Base-by-base conservation (phyloP, 768 basidiomycete genomes). In the Xerocomellus amylosporus region DNA sequence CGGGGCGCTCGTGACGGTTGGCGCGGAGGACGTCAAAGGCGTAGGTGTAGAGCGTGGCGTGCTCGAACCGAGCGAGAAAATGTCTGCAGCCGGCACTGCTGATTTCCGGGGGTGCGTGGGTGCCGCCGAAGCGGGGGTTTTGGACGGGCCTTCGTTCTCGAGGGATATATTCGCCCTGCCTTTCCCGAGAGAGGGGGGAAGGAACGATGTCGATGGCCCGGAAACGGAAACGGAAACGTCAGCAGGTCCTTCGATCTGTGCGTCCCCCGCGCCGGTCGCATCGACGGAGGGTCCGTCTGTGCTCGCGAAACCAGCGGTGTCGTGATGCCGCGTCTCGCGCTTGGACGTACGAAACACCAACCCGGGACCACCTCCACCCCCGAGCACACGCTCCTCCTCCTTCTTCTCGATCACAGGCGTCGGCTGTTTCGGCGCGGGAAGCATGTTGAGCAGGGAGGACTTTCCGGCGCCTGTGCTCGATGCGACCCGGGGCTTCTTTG, bases 381-480 rank as follows among this genome's bases (percentile, higher is more conserved):
- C 89, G 5, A 91, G 76, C 14, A 88, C 78, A 30, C 85, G 77
- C 58, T 81, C 78, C 6, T 77, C 69, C 28, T 69, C n/a, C n/a
- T n/a, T 61, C 50, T 69, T 71, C 56, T 57, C 48, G 24, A 67
- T 64, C n/a, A 76, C 66, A 10, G 81, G 76, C 7, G 22, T 71
- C 64, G 51, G 75, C 73, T 65, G 79, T 70, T 85, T 89, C 6
- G 90, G 90, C 0, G 84, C 80, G 33, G 90, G 90, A 12, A 92
- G 76, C 85, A 90, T 89, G 9, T 79, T 79, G 31, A 91, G 63
- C 45, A 92, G 65, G 3, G 83, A 80, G 0, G 89, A 91, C 13
- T 67, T 65, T 10, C 88, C 88, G 26, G 82, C 82, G 8, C 85
- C 82, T 9, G 56, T 37, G 28, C 49, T 48, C 20, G 77, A 55